Conservation (phyloP, 257 asterid species). For the Solanum chilense region DNA sequence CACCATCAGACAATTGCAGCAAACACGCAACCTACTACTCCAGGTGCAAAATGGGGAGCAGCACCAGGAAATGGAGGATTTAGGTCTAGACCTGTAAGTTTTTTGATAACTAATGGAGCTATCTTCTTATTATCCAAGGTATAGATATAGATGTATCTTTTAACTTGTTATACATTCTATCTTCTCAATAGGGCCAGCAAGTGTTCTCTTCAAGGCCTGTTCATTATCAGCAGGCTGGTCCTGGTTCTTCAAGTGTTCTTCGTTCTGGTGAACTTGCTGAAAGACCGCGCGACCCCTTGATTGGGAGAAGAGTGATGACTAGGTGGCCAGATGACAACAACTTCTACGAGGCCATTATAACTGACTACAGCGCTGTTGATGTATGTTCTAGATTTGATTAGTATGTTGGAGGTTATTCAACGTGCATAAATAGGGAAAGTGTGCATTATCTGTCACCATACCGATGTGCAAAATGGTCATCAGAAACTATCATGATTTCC, state of each 20-base stretch:
- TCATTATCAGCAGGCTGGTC: conserved; percentile 53
- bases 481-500: neutral
- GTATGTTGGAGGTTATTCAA: neutral
- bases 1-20: conserved; percentile 36
- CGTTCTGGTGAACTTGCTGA: conserved; percentile 43
- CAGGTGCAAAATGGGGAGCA: conserved; percentile 53
- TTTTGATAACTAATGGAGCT: neutral
- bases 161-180: conserved; percentile 4
- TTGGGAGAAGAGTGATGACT: conserved; percentile 95
- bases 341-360: conserved; percentile 84
- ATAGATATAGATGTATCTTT: neutral
- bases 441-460: neutral
- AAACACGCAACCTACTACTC: conserved; percentile 27
- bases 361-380: conserved; percentile 61
- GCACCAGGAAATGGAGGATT: conserved; percentile 53
- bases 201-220: conserved; percentile 27
- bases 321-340: conserved; percentile 89
- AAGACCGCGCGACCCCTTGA: conserved; percentile 42
- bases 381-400: conserved; percentile 32
- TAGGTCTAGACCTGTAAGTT: conserved; percentile 51
- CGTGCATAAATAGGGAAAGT: neutral
- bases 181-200: conserved; percentile 37
- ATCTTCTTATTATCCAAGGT: neutral
- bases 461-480: neutral
- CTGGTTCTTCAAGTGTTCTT: conserved; percentile 43